A percentile compares a stretch with the other conserved stretches of the same genome.
Evolutionary conservation across 2,329 filamentous ascomycete species (phyloP).

Genomic region (Trichoderma sp.): DNA sequence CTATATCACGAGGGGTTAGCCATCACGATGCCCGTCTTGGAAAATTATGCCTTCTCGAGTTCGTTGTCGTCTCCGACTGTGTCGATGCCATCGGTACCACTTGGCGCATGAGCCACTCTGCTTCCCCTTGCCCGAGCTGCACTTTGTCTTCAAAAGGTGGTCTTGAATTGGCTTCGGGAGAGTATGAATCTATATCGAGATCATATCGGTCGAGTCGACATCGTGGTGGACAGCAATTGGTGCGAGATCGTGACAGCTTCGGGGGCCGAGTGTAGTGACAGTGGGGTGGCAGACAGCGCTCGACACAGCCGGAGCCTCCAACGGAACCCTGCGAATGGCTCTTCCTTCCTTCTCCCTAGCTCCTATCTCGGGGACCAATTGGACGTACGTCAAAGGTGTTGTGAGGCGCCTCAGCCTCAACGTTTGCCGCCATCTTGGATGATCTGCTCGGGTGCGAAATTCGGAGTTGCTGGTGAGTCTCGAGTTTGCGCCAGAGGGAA

Average conservation of each 20-base stretch:
- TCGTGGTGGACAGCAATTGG: neutral
- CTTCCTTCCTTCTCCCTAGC: neutral
- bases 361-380: neutral
- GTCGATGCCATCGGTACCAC: neutral
- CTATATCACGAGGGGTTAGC: slow-evolving; percentile 6
- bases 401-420: slow-evolving; percentile 30
- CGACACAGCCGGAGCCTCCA: slow-evolving; percentile 2
- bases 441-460: slow-evolving; percentile 5
- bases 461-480: slow-evolving; percentile 9
- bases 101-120: slow-evolving; percentile 7
- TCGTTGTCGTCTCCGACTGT: slow-evolving; percentile 5
- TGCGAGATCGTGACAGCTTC: slow-evolving; percentile 3
- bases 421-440: slow-evolving; percentile 14
- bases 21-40: neutral
- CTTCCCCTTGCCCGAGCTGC: neutral
- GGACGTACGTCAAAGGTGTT: slow-evolving; percentile 27
- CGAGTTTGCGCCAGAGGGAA: slow-evolving; percentile 11
- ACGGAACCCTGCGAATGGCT: neutral
- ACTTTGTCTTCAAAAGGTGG: neutral
- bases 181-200: neutral
- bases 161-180: neutral
- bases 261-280: neutral
- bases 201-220: slow-evolving; percentile 3
- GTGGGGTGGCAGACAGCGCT: slow-evolving; percentile 1
- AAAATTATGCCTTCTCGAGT: neutral